These are phyloP conservation scores for Penicillium ucsense DNA, from an alignment of 495 filamentous ascomycete species.

Conservation along the genomic window DNA sequence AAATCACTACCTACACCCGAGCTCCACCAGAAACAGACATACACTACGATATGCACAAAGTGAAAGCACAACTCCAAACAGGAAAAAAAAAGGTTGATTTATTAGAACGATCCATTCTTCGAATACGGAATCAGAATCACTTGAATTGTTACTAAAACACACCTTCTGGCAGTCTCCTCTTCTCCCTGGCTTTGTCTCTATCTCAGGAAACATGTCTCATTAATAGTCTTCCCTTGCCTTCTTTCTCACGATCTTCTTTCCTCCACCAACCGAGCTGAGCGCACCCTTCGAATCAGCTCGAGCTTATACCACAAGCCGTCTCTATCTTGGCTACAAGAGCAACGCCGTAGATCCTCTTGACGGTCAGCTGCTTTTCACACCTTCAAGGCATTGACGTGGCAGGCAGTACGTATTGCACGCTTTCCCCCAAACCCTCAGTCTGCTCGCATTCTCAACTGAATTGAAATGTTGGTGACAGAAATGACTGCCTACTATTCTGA, in stretches of 20 bases:
- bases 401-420: too few species aligned
- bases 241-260: neutral
- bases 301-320: too few species aligned
- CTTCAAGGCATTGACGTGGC: too few species aligned
- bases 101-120: conserved; percentile 1
- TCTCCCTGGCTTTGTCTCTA: neutral
- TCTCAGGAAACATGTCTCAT: conserved; percentile 7
- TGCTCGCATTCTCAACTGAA: too few species aligned
- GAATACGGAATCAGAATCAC: conserved; percentile 10
- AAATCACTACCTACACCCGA: too few species aligned
- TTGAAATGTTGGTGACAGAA: neutral
- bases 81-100: neutral
- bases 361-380: too few species aligned
- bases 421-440: too few species aligned
- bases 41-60: neutral
- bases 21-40: too few species aligned
- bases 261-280: too few species aligned
- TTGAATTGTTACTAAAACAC: conserved; percentile 22
- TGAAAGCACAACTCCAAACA: neutral
- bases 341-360: neutral
- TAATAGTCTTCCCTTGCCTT: conserved; percentile 1
- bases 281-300: too few species aligned
- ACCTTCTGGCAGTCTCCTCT: conserved; percentile 13
- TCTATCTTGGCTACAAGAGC: too few species aligned
- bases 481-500: conserved; percentile 31